Evolutionary conservation across 1,284 basidiomycete species (phyloP).

Genomic region (Microbotryum scabiosae): DNA sequence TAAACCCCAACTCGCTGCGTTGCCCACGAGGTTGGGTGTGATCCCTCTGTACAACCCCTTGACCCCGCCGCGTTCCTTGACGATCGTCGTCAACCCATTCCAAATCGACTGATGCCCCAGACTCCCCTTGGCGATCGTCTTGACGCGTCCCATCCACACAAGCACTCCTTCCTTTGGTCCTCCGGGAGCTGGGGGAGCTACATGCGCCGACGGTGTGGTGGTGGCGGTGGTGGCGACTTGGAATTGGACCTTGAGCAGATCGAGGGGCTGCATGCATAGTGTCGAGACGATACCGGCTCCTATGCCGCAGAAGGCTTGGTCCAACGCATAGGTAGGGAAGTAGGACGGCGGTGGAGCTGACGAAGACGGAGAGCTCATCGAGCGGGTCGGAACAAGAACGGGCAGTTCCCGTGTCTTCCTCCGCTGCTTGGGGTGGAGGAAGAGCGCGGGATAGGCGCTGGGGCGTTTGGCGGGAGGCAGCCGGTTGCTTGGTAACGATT

Average conservation of each 20-base stretch:
- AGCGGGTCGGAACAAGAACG: too few species aligned
- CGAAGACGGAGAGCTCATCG: too few species aligned
- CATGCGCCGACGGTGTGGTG: slow-evolving; percentile 2
- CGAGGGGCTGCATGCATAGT: slow-evolving; percentile 94
- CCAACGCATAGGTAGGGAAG: slow-evolving; percentile 40
- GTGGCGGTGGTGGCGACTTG: slow-evolving; percentile 67
- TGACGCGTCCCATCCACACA: not conserved
- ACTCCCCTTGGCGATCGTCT: not conserved
- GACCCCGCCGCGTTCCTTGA: slow-evolving; percentile 47
- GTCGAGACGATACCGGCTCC: slow-evolving; percentile 88
- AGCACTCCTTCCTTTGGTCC: too few species aligned
- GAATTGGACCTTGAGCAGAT: slow-evolving; percentile 90
- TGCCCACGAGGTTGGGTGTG: slow-evolving; percentile 84
- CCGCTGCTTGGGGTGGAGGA: too few species aligned
- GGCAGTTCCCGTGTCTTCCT: too few species aligned
- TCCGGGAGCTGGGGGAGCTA: not conserved
- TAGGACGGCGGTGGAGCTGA: not conserved
- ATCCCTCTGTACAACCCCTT: slow-evolving; percentile 55
- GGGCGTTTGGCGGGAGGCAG: too few species aligned
- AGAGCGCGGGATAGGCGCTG: too few species aligned
- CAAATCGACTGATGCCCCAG: slow-evolving; percentile 51
- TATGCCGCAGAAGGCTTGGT: slow-evolving; percentile 89
- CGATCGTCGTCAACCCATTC: slow-evolving; percentile 63
- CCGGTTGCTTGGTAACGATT: too few species aligned
- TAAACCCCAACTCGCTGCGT: slow-evolving; percentile 93